Percentiles rank a stretch among this genome's conserved stretches.
These are phyloP conservation scores for Ogataea nakhonphanomensis DNA, from an alignment of 805 yeast species.

Conservation along the genomic window DNA sequence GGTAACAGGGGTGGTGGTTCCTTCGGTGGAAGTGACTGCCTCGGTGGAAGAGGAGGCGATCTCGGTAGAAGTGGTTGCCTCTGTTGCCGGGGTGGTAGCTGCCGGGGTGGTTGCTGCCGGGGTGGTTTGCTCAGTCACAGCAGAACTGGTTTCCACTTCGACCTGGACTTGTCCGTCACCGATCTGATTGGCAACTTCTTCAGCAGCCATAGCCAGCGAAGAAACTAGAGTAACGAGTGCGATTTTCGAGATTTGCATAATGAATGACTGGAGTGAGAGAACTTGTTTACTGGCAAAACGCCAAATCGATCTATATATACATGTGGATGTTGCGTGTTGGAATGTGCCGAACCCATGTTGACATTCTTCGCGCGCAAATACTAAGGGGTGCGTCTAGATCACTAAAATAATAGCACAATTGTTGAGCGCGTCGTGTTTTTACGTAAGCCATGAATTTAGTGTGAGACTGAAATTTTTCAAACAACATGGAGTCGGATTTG, in stretches of 20 bases:
- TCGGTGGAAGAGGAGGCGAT: slow-evolving; percentile 3
- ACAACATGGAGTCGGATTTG: slow-evolving; percentile 15
- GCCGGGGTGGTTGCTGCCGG: slow-evolving; percentile 10
- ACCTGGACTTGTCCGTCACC: slow-evolving; percentile 26
- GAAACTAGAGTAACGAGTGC: slow-evolving; percentile 12
- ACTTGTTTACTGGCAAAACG: neutral
- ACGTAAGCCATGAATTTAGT: slow-evolving; percentile 1
- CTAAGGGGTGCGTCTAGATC: slow-evolving; percentile 5
- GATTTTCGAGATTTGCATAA: slow-evolving; percentile 24
- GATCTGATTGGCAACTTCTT: slow-evolving; percentile 20
- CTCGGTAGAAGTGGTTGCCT: slow-evolving; percentile 10
- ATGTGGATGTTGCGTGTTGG: neutral
- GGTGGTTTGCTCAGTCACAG: slow-evolving; percentile 1
- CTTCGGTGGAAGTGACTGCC: slow-evolving; percentile 2
- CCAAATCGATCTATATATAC: slow-evolving; percentile 1
- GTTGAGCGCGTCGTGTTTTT: slow-evolving; percentile 8
- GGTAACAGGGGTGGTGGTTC: neutral
- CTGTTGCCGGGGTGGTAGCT: slow-evolving; percentile 4
- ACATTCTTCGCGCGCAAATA: slow-evolving; percentile 7
- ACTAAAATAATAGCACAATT: slow-evolving; percentile 1
- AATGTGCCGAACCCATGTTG: neutral
- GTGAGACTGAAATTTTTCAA: neutral
- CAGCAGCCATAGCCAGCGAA: slow-evolving; percentile 13
- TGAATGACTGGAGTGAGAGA: slow-evolving; percentile 16
- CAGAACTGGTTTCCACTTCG: neutral